Percentiles rank a stretch among this genome's conserved stretches.
phyloP scores from a whole-genome alignment of 805 yeast species.

The Candida koratica region DNA sequence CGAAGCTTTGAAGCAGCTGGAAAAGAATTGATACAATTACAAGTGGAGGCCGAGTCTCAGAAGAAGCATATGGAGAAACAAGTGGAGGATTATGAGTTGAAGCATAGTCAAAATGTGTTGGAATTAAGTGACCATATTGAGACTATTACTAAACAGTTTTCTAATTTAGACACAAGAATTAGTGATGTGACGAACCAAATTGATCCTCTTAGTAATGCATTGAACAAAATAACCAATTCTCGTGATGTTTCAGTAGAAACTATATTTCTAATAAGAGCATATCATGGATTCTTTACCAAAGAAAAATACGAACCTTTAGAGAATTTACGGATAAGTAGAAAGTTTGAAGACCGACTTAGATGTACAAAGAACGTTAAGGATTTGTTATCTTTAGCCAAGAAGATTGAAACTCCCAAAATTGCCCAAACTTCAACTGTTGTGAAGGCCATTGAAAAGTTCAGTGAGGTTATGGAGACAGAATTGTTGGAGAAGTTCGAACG shows the following conservation, averaged over 20 bases:
- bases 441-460: constrained; percentile 57
- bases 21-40: constrained; percentile 61
- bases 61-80: constrained; percentile 52
- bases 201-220: constrained; percentile 64
- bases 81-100: constrained; percentile 57
- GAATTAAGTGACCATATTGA: constrained; percentile 48
- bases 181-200: constrained; percentile 56
- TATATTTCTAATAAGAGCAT: constrained; percentile 69
- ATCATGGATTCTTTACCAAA: constrained; percentile 67
- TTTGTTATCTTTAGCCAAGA: constrained; percentile 58
- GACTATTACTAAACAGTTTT: constrained; percentile 45
- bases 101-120: constrained; percentile 65
- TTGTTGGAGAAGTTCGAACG: constrained; percentile 66
- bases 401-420: constrained; percentile 54
- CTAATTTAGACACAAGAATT: constrained; percentile 48
- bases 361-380: constrained; percentile 71
- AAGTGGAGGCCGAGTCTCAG: constrained; percentile 49
- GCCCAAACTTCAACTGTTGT: constrained; percentile 40
- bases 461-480: constrained; percentile 71
- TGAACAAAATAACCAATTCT: constrained; percentile 64
- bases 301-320: constrained; percentile 55
- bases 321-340: constrained; percentile 47
- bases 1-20: constrained; percentile 87
- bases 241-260: constrained; percentile 71
- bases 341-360: constrained; percentile 49